A percentile compares a stretch with the other conserved stretches of the same genome.
phyloP scores from a whole-genome alignment of 495 filamentous ascomycete species.

The Symbiotaphrina buchneri region DNA sequence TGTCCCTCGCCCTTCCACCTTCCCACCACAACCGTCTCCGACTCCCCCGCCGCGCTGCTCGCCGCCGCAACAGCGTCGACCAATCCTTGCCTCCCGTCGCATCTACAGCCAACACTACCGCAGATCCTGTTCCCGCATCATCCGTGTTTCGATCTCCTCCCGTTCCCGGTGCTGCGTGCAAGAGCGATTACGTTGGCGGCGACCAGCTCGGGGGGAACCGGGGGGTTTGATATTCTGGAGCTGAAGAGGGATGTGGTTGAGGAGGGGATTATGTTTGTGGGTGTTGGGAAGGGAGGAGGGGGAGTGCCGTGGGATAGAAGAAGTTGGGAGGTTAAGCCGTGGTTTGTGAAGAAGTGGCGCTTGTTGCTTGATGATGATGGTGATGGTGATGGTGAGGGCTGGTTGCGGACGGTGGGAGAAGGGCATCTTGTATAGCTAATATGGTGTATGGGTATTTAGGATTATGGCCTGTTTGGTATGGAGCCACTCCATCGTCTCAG shows the following conservation, averaged over 20 bases:
- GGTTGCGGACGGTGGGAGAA: no score
- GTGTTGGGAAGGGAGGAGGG: constrained; percentile 2
- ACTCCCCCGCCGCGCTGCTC: no score
- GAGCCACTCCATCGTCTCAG: no score
- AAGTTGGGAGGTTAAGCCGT: constrained; percentile 16
- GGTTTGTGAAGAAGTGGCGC: constrained; percentile 17
- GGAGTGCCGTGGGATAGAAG: constrained; percentile 14
- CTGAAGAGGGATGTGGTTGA: neutral
- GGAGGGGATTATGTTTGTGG: neutral
- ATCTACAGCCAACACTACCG: neutral
- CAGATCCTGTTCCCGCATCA: neutral
- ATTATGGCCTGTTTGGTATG: no score
- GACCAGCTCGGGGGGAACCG: neutral
- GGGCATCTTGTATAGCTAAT: no score
- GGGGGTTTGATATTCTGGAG: neutral
- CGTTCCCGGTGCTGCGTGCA: neutral
- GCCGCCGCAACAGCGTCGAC: no score
- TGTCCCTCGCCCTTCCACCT: no score
- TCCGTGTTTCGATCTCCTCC: neutral
- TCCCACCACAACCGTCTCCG: no score
- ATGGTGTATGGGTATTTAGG: no score
- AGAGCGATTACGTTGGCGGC: neutral
- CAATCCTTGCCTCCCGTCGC: no score
- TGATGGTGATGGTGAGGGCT: no score
- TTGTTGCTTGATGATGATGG: constrained; percentile 7